Evolutionary conservation across 768 basidiomycete species (phyloP), one percentile per base, ranked within the genome.

Genomic region (Termitomyces sp.): DNA sequence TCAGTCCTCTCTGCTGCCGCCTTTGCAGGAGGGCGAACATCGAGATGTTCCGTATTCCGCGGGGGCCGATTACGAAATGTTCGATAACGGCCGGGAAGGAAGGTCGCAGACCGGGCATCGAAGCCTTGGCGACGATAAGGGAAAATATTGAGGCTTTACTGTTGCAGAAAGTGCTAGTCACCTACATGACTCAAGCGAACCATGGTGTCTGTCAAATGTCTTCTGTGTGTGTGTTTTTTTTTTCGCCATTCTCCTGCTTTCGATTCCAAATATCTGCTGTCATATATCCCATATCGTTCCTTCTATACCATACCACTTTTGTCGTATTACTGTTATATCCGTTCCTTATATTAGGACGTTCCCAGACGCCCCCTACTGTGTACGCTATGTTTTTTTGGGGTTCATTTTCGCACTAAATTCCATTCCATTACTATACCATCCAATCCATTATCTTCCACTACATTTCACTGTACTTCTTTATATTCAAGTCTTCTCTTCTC

Each of bases 81-180:
- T 75, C 60, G 71, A 76, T 34, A 74, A 77, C 52, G 75, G 74
- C 44, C 67, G 68, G 44, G 70, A 68, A 53, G 68, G 68, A 60
- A 72, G 76, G 59, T 69, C 80, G 57, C 73, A 75, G 37, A 74
- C 75, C 37, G 72, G 76, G 10, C 76, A 78, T 56, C 70, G 71
- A 41, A 74, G 72, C 64, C 60, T 71, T 58, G 68, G 67, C 39
- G 63, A 68, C 42, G 71, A 69, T 58, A 68, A 67, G 43, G 72
- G 73, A 55, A 70, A 72, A 29, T 68, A 69, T 56, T 64, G 56
- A 16, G 29, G 13, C 32, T 20, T 52, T 51, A 43, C 37, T 31
- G 14, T 5, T 3, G 18, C 18, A 22, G 32, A 52, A 20, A 34
- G 13, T 12, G 10, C 26, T 46, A 13, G 24, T n/a, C n/a, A 9